Evolutionary conservation across 2,329 filamentous ascomycete species (phyloP).

Genomic region (Xylaria digitata): DNA sequence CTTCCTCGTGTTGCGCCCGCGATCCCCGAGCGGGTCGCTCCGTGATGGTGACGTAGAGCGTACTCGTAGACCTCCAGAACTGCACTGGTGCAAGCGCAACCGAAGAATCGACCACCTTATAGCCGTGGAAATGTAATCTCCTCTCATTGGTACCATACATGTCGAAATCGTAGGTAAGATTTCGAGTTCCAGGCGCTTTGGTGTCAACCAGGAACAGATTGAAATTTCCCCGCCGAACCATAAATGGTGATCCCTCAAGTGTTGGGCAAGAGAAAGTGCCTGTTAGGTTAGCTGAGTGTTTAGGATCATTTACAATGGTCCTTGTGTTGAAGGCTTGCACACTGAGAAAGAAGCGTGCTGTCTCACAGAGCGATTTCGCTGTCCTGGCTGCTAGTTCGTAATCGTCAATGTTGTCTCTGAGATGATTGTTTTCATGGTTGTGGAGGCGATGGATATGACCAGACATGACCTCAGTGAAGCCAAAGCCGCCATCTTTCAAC

Average conservation of each 20-base stretch:
- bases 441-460: conserved; percentile 64
- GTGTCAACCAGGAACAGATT: conserved; percentile 66
- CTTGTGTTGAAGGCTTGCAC: conserved; percentile 66
- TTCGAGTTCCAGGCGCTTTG: conserved; percentile 66
- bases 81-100: conserved; percentile 65
- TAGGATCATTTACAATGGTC: conserved; percentile 58
- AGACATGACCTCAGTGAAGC: conserved; percentile 73
- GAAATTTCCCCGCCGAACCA: conserved; percentile 68
- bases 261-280: conserved; percentile 69
- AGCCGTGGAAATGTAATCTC: conserved; percentile 68
- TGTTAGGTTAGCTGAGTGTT: conserved; percentile 65
- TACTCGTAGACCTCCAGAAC: conserved; percentile 72
- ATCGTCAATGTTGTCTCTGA: conserved; percentile 61
- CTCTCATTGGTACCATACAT: conserved; percentile 66
- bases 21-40: conserved; percentile 47
- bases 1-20: conserved; percentile 49
- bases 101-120: conserved; percentile 71
- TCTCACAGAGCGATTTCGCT: conserved; percentile 65
- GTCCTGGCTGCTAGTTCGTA: conserved; percentile 65
- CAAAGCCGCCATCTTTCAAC: conserved; percentile 62
- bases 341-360: conserved; percentile 69
- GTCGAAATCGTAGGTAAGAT: conserved; percentile 71
- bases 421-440: conserved; percentile 45
- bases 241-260: conserved; percentile 67
- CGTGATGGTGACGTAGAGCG: conserved; percentile 70